Conservation (phyloP, 305 asterid genomes). For the Ajuga reptans region DNA sequence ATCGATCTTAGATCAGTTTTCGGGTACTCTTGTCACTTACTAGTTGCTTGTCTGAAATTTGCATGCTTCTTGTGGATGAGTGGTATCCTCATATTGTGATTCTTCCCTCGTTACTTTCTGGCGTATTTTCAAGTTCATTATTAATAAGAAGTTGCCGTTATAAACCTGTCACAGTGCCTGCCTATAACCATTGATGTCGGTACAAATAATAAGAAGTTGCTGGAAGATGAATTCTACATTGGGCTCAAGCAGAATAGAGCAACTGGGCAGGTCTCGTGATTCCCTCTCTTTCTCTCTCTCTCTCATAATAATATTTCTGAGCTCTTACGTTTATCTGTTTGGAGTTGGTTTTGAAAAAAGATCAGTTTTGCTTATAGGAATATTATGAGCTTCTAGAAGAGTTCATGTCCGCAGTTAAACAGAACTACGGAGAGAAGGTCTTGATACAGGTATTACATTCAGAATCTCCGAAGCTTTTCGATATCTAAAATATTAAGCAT, state of each 20-base stretch:
- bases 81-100: too few species aligned
- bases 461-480: not conserved
- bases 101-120: too few species aligned
- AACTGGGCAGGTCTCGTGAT: constrained; percentile 46
- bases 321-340: not conserved
- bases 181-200: constrained; percentile 95
- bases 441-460: constrained; percentile 42
- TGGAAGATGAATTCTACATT: constrained; percentile 67
- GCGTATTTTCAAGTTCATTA: too few species aligned
- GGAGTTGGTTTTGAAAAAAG: not conserved
- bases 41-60: too few species aligned
- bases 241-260: constrained; percentile 59
- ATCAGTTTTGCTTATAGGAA: constrained; percentile 34
- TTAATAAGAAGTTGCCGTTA: too few species aligned
- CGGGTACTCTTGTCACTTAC: too few species aligned
- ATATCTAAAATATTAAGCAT: not conserved
- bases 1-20: too few species aligned
- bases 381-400: constrained; percentile 52
- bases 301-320: not conserved
- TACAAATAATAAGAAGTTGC: constrained; percentile 67
- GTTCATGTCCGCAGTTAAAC: constrained; percentile 61
- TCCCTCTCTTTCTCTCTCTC: not conserved
- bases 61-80: too few species aligned
- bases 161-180: constrained; percentile 48
- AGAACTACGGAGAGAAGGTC: constrained; percentile 54